phyloP scores from a whole-genome alignment of 768 basidiomycete species.

The Termitomyces sp. region DNA sequence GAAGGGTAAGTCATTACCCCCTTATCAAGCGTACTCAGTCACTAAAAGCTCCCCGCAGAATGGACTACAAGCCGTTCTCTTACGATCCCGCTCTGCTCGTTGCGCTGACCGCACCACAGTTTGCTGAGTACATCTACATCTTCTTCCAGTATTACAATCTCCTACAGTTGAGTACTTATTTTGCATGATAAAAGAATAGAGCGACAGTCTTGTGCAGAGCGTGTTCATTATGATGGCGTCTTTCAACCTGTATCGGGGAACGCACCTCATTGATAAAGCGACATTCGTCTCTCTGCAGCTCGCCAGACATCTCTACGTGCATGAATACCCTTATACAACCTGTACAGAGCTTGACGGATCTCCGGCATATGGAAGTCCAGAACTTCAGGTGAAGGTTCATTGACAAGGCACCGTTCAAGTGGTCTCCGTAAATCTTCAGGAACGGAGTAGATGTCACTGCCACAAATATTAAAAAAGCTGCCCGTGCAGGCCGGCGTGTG shows the following conservation, averaged over 20 bases:
- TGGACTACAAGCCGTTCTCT: too few species aligned
- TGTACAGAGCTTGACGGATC: conserved; percentile 78
- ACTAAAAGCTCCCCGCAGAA: neutral
- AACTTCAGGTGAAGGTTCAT: conserved; percentile 74
- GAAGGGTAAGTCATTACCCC: neutral
- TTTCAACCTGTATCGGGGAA: neutral
- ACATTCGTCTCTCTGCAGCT: conserved; percentile 18
- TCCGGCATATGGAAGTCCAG: conserved; percentile 78
- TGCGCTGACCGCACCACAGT: neutral
- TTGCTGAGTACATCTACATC: neutral
- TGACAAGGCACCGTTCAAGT: conserved; percentile 63
- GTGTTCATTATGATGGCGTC: neutral
- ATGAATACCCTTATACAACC: conserved; percentile 80
- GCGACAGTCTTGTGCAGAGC: neutral
- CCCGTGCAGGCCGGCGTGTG: neutral
- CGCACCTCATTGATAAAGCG: neutral
- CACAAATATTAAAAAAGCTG: neutral
- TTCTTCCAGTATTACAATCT: too few species aligned
- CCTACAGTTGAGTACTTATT: neutral
- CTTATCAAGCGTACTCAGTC: neutral
- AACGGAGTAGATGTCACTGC: conserved; percentile 62
- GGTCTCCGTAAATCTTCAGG: conserved; percentile 65
- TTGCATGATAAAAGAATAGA: neutral
- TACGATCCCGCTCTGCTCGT: neutral
- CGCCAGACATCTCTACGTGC: conserved; percentile 60